phyloP scores from a whole-genome alignment of 192 early-diverging fungal species.

The Coemansia sp. region DNA sequence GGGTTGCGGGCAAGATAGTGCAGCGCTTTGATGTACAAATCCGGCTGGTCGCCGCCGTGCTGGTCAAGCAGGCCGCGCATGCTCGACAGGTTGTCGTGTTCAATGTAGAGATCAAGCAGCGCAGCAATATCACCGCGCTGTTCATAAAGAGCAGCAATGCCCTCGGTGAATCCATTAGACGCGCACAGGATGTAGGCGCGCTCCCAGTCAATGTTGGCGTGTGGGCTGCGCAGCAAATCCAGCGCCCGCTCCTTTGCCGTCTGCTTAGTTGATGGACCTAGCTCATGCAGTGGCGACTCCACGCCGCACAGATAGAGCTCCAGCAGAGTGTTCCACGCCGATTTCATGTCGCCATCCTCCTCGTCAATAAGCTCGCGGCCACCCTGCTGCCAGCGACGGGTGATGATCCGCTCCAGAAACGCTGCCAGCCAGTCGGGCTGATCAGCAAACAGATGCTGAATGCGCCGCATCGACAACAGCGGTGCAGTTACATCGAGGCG shows the following conservation, averaged over 20 bases:
- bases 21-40: constrained; percentile 64
- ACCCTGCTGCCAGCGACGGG: constrained; percentile 62
- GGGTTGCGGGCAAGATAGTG: constrained; percentile 72
- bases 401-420: constrained; percentile 84
- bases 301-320: constrained; percentile 78
- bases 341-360: constrained; percentile 59
- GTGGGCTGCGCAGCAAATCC: constrained; percentile 63
- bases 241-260: constrained; percentile 61
- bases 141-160: constrained; percentile 84
- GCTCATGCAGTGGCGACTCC: constrained; percentile 37
- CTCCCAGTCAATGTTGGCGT: constrained; percentile 80
- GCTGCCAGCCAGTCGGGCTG: constrained; percentile 69
- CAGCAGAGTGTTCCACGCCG: constrained; percentile 87
- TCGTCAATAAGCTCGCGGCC: constrained; percentile 20
- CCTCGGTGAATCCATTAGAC: constrained; percentile 75
- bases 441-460: constrained; percentile 87
- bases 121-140: constrained; percentile 73
- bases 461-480: constrained; percentile 55
- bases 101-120: constrained; percentile 68
- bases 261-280: constrained; percentile 4
- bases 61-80: constrained; percentile 60
- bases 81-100: constrained; percentile 60
- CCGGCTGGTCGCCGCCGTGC: constrained; percentile 66
- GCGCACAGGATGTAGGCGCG: constrained; percentile 90
- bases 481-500: neutral